A percentile compares a stretch with the other conserved stretches of the same genome.
phyloP scores from a whole-genome alignment of 495 filamentous ascomycete species.

The Thermothielavioides terrestris region DNA sequence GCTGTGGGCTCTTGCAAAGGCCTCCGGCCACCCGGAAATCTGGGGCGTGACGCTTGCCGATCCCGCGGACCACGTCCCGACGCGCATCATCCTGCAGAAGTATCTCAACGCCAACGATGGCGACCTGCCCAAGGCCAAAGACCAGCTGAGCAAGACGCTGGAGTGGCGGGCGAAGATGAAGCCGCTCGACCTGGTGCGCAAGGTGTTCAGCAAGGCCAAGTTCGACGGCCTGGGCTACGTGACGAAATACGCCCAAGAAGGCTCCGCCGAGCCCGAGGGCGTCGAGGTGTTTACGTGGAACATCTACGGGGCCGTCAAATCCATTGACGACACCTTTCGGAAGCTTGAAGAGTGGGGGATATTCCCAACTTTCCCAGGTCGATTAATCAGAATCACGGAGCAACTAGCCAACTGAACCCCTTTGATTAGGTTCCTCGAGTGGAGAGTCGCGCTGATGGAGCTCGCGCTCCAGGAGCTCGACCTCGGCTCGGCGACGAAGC shows the following conservation, averaged over 20 bases:
- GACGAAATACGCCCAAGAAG: conserved; percentile 34
- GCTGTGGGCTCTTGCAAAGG: conserved; percentile 31
- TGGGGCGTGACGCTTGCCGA: conserved; percentile 63
- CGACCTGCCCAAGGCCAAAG: conserved; percentile 58
- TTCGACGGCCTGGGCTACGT: conserved; percentile 52
- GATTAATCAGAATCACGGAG: no score
- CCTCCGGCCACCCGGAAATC: conserved; percentile 52
- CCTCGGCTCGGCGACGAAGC: conserved; percentile 52
- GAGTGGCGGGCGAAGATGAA: conserved; percentile 65
- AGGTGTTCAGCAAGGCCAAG: conserved; percentile 41
- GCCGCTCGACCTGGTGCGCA: conserved; percentile 38
- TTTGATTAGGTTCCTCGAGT: conserved; percentile 69
- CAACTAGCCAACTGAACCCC: no score
- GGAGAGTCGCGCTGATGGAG: conserved; percentile 85
- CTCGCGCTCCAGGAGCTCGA: conserved; percentile 61
- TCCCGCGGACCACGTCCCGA: conserved; percentile 50
- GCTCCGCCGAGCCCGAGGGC: conserved; percentile 28
- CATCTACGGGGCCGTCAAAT: conserved; percentile 73
- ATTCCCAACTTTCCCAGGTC: no score
- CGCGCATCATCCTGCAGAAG: conserved; percentile 79
- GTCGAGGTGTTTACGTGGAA: conserved; percentile 69
- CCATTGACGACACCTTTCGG: conserved; percentile 61
- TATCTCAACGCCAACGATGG: conserved; percentile 82
- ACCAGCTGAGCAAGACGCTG: conserved; percentile 68
- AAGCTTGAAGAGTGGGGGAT: conserved; percentile 68